Conservation (phyloP, 345 rosid genomes). For the Syzygium grande region DNA sequence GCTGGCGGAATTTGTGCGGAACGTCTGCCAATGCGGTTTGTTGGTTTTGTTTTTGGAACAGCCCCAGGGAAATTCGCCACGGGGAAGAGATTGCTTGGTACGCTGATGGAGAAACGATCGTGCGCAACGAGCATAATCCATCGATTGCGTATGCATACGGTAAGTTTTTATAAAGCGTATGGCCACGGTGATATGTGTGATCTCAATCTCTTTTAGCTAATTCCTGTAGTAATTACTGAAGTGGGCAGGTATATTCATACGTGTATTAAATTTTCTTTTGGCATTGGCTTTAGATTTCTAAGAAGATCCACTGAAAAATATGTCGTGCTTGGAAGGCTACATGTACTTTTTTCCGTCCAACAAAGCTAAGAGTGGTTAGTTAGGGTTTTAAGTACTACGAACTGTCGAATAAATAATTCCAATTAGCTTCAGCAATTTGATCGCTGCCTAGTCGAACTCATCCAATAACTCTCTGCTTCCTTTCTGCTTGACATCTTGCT, state of each 20-base stretch:
- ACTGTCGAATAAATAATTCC: not conserved
- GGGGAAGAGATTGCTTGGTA: conserved; percentile 99
- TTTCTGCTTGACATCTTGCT: not conserved
- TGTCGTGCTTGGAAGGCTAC: not conserved
- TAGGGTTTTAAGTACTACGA: not conserved
- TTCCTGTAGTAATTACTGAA: not conserved
- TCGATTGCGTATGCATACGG: conserved; percentile 95
- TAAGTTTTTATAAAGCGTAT: conserved; percentile 14
- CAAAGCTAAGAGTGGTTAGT: not conserved
- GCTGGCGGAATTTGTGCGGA: not conserved
- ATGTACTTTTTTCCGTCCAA: not conserved
- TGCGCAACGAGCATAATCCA: conserved; percentile 80
- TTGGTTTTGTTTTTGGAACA: conserved; percentile 18
- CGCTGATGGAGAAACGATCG: conserved; percentile 94
- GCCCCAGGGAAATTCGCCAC: conserved; percentile 94
- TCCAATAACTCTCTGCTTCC: not conserved
- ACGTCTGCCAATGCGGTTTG: conserved; percentile 9
- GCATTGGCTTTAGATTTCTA: not conserved
- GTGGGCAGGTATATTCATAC: not conserved
- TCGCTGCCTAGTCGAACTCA: not conserved
- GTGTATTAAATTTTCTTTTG: not conserved
- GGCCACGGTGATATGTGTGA: not conserved
- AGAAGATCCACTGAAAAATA: not conserved
- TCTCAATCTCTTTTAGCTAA: not conserved
- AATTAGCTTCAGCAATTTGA: not conserved